Evolutionary conservation across 176 grass and related monocot genomes (phyloP), one percentile per base, ranked within the genome.

Genomic region (Areca catechu): DNA sequence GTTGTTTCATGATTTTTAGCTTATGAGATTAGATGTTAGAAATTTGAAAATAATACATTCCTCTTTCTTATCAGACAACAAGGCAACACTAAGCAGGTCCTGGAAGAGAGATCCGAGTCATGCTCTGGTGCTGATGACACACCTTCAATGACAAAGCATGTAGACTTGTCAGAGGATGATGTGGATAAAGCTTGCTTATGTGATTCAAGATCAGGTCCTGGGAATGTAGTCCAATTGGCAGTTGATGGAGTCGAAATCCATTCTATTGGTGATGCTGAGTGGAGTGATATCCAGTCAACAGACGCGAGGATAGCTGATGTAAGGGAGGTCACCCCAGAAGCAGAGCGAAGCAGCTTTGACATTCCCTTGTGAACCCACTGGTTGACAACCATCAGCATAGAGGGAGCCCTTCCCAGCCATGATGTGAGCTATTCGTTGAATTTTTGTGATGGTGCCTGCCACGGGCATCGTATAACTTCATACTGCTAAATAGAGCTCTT

Each of bases 111-210:
- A 57, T 69, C 68, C 1, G 87, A 92, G 66, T 70, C 83, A 16
- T 91, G 83, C 69, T 83, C 77, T 49, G 80, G 54, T 51, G 47
- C 74, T 54, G 58, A 62, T 15, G 30, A 60, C 17, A 5, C 72
- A 30, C 21, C 49, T 74, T 47, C 55, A 20, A 22, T 76, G 58
- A 82, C 83, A 47, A 96, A 82, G 68, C 80, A 76, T 52, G 25
- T 78, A 50, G 77, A 81, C 51, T 71, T 75, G 64, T 82, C 76
- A 53, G 80, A 84, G 56, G 83, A 90, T 56, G 57, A 89, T 54
- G 77, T 84, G 56, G 91, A 96, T 67, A 90, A 97, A 76, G 87
- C 87, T 67, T 92, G 86, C 21, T 71, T 97, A 74, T 83, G 82
- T 37, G 82, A 95, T 67, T 76, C 70, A 20, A 60, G 83, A 80